A percentile compares a stretch with the other conserved stretches of the same genome.
phyloP scores from a whole-genome alignment of 2,329 filamentous ascomycete species.

The Sclerotiophoma versabilis region DNA sequence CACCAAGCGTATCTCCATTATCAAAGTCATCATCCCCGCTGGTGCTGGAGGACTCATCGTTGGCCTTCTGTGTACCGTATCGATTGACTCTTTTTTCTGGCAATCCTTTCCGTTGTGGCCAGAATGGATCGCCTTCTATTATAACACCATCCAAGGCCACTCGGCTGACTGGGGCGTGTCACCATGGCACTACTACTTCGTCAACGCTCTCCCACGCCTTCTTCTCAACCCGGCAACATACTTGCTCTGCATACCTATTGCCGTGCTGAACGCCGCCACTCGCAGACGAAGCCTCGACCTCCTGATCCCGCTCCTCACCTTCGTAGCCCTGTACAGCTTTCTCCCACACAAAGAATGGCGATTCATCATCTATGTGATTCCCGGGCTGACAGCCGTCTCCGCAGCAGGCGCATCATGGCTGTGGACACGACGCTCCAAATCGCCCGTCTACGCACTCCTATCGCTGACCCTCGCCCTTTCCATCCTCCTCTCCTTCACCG shows the following conservation, averaged over 20 bases:
- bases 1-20: constrained; percentile 60
- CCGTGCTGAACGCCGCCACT: constrained; percentile 58
- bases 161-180: constrained; percentile 88
- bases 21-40: constrained; percentile 68
- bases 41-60: constrained; percentile 70
- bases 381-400: constrained; percentile 78
- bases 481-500: constrained; percentile 64
- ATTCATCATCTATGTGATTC: constrained; percentile 90
- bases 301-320: constrained; percentile 72
- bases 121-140: constrained; percentile 87
- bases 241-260: constrained; percentile 58
- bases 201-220: constrained; percentile 79
- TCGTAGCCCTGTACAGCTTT: constrained; percentile 80
- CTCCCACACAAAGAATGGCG: constrained; percentile 96
- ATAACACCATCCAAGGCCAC: constrained; percentile 85
- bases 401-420: constrained; percentile 72
- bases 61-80: constrained; percentile 73
- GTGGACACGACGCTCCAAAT: constrained; percentile 70
- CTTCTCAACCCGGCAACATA: constrained; percentile 78
- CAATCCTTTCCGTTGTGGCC: constrained; percentile 80
- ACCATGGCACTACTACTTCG: constrained; percentile 87
- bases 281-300: constrained; percentile 57
- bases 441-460: constrained; percentile 61
- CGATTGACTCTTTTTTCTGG: constrained; percentile 94
- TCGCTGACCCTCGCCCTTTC: constrained; percentile 66